phyloP scores from a whole-genome alignment of 2,329 filamentous ascomycete species.

The Venturiaceae sp. region DNA sequence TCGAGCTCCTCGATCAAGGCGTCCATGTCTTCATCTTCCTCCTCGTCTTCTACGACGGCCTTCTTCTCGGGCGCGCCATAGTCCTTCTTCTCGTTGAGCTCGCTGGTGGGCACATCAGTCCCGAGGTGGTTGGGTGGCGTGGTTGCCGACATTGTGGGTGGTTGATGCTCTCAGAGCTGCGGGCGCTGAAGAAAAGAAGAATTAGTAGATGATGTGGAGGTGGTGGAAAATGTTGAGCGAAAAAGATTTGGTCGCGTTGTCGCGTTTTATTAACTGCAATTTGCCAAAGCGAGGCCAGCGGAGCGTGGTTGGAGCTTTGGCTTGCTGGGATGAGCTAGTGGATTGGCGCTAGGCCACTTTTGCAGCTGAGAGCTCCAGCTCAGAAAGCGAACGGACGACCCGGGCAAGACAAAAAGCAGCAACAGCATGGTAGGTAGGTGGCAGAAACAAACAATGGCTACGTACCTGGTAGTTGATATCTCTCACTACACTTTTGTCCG shows the following conservation, averaged over 20 bases:
- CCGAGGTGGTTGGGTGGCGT: slow-evolving; percentile 17
- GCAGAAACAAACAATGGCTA: no score
- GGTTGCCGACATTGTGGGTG: background rate
- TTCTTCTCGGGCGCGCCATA: slow-evolving; percentile 12
- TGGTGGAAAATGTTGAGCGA: background rate
- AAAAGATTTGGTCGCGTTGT: background rate
- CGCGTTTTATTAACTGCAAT: background rate
- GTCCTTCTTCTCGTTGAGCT: slow-evolving; percentile 17
- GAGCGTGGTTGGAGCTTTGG: background rate
- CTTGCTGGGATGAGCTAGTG: background rate
- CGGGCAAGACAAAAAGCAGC: background rate
- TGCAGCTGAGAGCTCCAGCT: background rate
- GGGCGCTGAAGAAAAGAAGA: background rate
- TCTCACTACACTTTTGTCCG: background rate
- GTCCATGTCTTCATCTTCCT: slow-evolving; percentile 60
- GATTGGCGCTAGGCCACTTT: no score
- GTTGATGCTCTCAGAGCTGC: background rate
- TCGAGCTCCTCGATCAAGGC: slow-evolving; percentile 81
- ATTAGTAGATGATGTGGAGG: background rate
- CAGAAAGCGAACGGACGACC: background rate
- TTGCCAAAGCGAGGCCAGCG: background rate
- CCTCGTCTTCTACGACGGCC: slow-evolving; percentile 3
- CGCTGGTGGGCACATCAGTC: slow-evolving; percentile 16
- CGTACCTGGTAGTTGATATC: background rate
- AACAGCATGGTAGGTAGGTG: background rate